Evolutionary conservation across 2,329 filamentous ascomycete species (phyloP).

Genomic region (Zymoseptoria brevis): DNA sequence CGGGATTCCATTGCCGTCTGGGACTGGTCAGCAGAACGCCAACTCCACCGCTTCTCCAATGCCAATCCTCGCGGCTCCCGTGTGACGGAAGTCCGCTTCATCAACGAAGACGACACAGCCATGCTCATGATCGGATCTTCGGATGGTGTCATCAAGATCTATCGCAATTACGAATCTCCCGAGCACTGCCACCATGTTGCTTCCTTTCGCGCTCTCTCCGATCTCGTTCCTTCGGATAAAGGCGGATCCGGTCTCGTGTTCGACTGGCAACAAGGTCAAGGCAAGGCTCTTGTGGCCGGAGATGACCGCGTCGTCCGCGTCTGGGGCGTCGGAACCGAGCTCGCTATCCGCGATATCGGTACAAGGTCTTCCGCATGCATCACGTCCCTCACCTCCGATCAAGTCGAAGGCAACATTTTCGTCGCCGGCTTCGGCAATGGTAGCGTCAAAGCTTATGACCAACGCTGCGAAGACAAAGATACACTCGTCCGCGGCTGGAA

Average conservation of each 20-base stretch:
- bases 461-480: slow-evolving; percentile 73
- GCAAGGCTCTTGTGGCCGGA: slow-evolving; percentile 87
- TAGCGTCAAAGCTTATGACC: slow-evolving; percentile 88
- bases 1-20: slow-evolving; percentile 80
- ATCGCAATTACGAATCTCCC: slow-evolving; percentile 78
- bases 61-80: slow-evolving; percentile 85
- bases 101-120: slow-evolving; percentile 96
- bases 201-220: slow-evolving; percentile 82
- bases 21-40: slow-evolving; percentile 77
- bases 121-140: slow-evolving; percentile 91
- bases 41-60: slow-evolving; percentile 81
- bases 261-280: slow-evolving; percentile 98
- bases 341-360: slow-evolving; percentile 86
- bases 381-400: slow-evolving; percentile 90
- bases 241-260: slow-evolving; percentile 94
- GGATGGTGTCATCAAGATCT: slow-evolving; percentile 88
- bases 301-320: slow-evolving; percentile 93
- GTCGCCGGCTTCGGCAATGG: slow-evolving; percentile 95
- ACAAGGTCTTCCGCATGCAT: slow-evolving; percentile 92
- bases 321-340: slow-evolving; percentile 91
- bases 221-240: slow-evolving; percentile 79
- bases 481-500: slow-evolving; percentile 97
- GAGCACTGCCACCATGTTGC: slow-evolving; percentile 76
- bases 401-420: slow-evolving; percentile 94
- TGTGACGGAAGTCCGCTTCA: slow-evolving; percentile 92